Base-by-base conservation (phyloP, 2,329 filamentous ascomycete genomes). In the Pestalotiopsis sp. region DNA sequence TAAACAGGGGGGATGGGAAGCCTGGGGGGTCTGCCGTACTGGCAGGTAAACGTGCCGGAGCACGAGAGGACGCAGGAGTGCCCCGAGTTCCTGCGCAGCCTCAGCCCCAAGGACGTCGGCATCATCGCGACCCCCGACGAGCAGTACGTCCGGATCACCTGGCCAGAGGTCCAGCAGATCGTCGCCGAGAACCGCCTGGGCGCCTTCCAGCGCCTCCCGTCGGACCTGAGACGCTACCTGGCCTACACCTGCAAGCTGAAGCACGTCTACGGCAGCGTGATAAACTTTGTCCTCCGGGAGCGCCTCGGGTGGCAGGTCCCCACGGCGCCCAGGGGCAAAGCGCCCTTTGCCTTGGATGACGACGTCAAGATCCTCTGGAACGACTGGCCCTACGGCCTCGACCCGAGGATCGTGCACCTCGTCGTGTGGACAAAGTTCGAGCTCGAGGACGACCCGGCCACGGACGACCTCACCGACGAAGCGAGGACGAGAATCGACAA, bases 391-490 rank as follows among this genome's bases (percentile, higher is more conserved):
- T 98, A 98, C 76, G 94, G 93, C 0, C 85, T 98, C 66, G 93
- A 96, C 74, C 77, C 83, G 61, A 85, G 87, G 65, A 95, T 97
- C 71, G 88, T 93, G 17, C 95, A 98, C 78, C 84, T 98, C 2
- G 93, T 97, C 4, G 90, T 97, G 13, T 98, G 95, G 95, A 96
- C 93, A 62, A 97, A 97, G 80, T 97, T 97, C 76, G 85, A 87
- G 62, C 83, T 98, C 27, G 86, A 90, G 66, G 92, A 94, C 68
- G 91, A 96, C 74, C 79, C 81, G 3, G 75, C 68, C 82, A 88
- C 89, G 0, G 91, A 88, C 14, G 90, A 94, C 71, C 81, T 97
- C 76, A 93, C 91, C 1, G 84, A 87, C 3, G 79, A 85, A 70
- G 88, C 90, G 7, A 86, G 90, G 63, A 80, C 79, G 20, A 83